Conservation (phyloP, 2,329 filamentous ascomycete species). For the Anthostomella pinea region DNA sequence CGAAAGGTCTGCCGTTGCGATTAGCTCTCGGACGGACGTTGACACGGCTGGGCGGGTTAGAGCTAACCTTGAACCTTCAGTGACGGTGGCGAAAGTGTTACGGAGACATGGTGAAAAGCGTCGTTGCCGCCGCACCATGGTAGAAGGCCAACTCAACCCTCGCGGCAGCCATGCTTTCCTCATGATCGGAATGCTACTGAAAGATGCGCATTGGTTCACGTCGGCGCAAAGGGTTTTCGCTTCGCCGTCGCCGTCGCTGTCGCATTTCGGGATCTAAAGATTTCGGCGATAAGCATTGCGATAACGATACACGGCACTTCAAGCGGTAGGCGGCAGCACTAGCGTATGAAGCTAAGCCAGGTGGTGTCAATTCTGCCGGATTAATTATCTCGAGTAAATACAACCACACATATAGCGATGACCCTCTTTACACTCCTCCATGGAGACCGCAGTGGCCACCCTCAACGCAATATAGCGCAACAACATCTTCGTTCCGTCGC, state of each 20-base stretch:
- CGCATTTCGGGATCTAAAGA: constrained; percentile 8
- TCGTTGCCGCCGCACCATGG: constrained; percentile 14
- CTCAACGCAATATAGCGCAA: too few relatives aligned
- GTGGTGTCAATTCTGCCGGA: too few relatives aligned
- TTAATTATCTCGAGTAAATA: too few relatives aligned
- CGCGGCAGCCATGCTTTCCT: constrained; percentile 30
- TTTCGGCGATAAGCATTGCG: constrained; percentile 17
- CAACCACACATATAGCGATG: too few relatives aligned
- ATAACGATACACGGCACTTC: too few relatives aligned
- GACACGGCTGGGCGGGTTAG: neutral
- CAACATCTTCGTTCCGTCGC: too few relatives aligned
- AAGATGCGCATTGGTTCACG: neutral
- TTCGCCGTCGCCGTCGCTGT: constrained; percentile 1
- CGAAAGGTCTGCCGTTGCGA: constrained; percentile 54
- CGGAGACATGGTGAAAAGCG: constrained; percentile 11
- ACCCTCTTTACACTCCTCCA: too few relatives aligned
- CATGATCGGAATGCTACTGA: constrained; percentile 22
- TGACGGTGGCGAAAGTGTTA: constrained; percentile 31
- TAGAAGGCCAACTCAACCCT: constrained; percentile 24
- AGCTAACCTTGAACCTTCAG: constrained; percentile 31
- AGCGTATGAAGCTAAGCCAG: too few relatives aligned
- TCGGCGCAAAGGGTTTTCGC: neutral
- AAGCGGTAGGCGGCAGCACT: too few relatives aligned
- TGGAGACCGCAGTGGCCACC: too few relatives aligned
- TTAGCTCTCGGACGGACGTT: neutral